Conservation (phyloP, 1,284 basidiomycete genomes). For the Malassezia yamatoensis region DNA sequence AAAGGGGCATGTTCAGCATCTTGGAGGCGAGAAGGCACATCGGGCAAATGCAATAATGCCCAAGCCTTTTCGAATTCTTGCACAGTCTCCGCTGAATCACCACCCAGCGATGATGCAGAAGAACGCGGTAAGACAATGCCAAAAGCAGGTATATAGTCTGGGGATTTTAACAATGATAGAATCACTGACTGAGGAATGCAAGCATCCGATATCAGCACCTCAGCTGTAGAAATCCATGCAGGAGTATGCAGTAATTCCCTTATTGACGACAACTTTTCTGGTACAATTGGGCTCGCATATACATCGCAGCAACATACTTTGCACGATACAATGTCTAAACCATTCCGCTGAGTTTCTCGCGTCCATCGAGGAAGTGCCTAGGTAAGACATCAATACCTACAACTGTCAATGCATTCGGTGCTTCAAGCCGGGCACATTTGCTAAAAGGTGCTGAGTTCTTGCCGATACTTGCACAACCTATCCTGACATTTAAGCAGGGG, state of each 20-base stretch:
- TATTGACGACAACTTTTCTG: background rate
- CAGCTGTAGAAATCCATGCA: background rate
- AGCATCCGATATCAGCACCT: background rate
- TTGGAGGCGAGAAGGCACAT: background rate
- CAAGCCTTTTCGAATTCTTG: background rate
- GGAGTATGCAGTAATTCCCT: background rate
- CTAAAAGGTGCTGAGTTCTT: background rate
- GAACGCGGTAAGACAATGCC: background rate
- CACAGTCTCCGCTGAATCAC: background rate
- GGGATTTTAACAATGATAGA: background rate
- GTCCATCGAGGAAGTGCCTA: background rate
- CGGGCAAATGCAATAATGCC: background rate
- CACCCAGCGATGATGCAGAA: background rate
- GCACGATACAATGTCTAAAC: background rate
- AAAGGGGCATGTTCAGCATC: background rate
- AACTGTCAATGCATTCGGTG: background rate
- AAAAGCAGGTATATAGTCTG: background rate
- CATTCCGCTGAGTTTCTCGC: background rate
- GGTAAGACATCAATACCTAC: background rate
- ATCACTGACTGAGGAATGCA: background rate
- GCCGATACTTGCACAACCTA: background rate
- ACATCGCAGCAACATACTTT: background rate
- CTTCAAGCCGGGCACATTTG: background rate
- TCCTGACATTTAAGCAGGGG: constrained; percentile 4
- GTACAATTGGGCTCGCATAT: background rate